Percentiles rank a stretch among this genome's conserved stretches.
Evolutionary conservation across 768 basidiomycete species (phyloP).

Genomic region (Mycena metata): DNA sequence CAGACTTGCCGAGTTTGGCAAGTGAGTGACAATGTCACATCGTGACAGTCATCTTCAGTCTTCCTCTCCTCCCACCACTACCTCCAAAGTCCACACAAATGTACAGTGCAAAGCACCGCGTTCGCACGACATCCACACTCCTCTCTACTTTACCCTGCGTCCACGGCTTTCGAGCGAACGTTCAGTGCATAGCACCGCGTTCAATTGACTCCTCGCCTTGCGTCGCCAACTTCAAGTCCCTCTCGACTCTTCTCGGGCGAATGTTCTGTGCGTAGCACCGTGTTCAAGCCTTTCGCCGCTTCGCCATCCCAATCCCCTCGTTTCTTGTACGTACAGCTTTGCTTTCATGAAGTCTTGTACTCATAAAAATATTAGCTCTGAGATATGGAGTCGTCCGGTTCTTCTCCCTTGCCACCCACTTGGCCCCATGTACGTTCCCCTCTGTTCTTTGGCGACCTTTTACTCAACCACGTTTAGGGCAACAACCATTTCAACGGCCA

Average conservation of each 20-base stretch:
- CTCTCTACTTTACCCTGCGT: constrained; percentile 14
- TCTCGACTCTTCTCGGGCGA: too few relatives aligned
- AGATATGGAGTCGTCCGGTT: constrained; percentile 18
- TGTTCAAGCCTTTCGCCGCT: too few relatives aligned
- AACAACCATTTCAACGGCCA: constrained; percentile 26
- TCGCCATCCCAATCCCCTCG: background rate
- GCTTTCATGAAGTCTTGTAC: constrained; percentile 8
- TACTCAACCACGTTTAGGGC: background rate
- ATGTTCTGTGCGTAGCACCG: too few relatives aligned
- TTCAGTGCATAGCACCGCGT: constrained; percentile 27
- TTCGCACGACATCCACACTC: too few relatives aligned
- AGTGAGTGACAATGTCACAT: constrained; percentile 10
- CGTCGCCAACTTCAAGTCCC: background rate
- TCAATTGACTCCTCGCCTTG: background rate
- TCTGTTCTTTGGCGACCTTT: constrained; percentile 5
- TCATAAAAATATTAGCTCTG: constrained; percentile 10
- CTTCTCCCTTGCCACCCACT: constrained; percentile 1
- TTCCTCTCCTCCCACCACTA: constrained; percentile 16
- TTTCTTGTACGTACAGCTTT: constrained; percentile 17
- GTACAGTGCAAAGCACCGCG: background rate
- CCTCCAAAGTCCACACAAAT: constrained; percentile 15
- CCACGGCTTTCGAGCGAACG: constrained; percentile 5
- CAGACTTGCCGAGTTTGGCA: too few relatives aligned
- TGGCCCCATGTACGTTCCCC: constrained; percentile 19
- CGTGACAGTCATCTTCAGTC: background rate